Base-by-base conservation (phyloP, 23 red algal species). In the Gracilaria gracilis region DNA sequence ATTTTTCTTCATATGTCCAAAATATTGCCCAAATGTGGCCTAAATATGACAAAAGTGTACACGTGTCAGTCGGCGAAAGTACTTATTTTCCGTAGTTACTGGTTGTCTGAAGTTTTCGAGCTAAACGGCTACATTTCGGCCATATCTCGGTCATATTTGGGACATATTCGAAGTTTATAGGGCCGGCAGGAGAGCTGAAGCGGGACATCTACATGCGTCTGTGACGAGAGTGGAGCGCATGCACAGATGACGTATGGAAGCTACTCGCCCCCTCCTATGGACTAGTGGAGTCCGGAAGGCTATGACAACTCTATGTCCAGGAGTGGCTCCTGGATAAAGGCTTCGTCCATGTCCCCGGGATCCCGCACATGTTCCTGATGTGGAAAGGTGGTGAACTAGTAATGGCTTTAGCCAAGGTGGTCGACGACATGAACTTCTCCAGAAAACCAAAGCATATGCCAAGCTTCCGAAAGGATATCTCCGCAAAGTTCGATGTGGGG, bases 241-340 rank as follows among this genome's bases (percentile, higher is more conserved):
- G 9, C 42, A 25, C 25, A 5, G 48, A 57, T 24, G 34, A 79
- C 36, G 75, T 49, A 4, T 79, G 39, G 75, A 79, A 79, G 20
- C 31, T 79, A 6, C 31, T 25, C 16, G 36, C 17, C 3, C 44
- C 75, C 4, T 14, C 75, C 14, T 79, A 53, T 36, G 75, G 75
- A 49, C 53, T 79, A 3, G 21, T 79, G 2, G 82, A 86, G 21
- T 86, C 82, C 31, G 82, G 82, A 17, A 32, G 82, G 23, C 61
- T 86, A 25, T 86, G 82, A 34, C 82, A 86, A 66, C 20, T 86
- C 0, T 35, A 20, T 36, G 50, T 86, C 21, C 61, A 86, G 39
- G 66, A 66, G 7, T 70, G 82, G 82, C 24, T 86, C 20, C 28
- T 47, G 3, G 65, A 47, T 5, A 4, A 86, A 21, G 59, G 36